phyloP scores from a whole-genome alignment of 805 yeast genomes.

The Tetrapisispora namnaoensis region DNA sequence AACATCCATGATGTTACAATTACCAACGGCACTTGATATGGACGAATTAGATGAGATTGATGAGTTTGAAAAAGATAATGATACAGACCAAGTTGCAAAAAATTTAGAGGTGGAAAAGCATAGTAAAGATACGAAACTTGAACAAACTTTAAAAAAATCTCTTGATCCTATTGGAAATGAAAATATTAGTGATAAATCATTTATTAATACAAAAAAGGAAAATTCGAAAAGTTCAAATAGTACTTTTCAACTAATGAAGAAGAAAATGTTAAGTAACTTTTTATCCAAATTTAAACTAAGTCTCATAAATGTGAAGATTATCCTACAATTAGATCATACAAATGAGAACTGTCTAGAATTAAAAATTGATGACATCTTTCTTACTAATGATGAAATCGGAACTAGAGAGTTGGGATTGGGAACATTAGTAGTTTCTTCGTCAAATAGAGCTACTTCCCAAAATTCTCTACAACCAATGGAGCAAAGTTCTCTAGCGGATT shows the following conservation, averaged over 20 bases:
- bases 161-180: background rate
- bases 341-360: conserved; percentile 15
- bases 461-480: background rate
- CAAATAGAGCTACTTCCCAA: background rate
- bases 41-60: conserved; percentile 5
- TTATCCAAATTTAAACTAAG: conserved; percentile 47
- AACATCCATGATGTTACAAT: conserved; percentile 32
- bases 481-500: background rate
- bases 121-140: background rate
- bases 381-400: conserved; percentile 2
- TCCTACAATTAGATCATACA: conserved; percentile 38
- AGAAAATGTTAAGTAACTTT: conserved; percentile 58
- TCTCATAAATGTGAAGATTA: conserved; percentile 38
- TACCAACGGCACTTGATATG: conserved; percentile 10
- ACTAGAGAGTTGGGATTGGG: background rate
- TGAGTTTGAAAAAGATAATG: conserved; percentile 9
- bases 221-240: conserved; percentile 4
- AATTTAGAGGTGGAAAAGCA: background rate
- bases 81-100: conserved; percentile 5
- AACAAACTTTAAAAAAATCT: background rate
- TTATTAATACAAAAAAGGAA: conserved; percentile 7
- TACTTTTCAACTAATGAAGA: conserved; percentile 46
- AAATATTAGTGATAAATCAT: background rate
- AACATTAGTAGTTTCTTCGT: conserved; percentile 6
- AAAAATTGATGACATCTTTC: conserved; percentile 24